Conservation (phyloP, 768 basidiomycete genomes). For the Naganishia kalamii region DNA sequence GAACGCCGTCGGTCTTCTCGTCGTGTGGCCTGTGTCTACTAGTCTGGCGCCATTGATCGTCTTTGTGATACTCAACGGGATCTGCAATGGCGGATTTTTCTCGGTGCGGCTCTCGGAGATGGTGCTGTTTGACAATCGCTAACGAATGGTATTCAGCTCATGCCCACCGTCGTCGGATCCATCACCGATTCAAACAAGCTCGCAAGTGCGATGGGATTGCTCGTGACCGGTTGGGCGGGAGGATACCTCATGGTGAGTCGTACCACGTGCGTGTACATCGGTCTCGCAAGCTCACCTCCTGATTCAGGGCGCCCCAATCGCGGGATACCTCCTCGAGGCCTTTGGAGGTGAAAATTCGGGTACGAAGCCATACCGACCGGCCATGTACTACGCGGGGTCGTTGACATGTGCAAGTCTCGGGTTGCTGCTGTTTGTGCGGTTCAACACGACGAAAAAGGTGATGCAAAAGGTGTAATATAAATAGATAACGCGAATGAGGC, state of each 20-base stretch:
- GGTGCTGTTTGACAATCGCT: not conserved
- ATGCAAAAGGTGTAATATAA: constrained; percentile 9
- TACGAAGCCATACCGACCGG: constrained; percentile 29
- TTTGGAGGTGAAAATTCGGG: constrained; percentile 31
- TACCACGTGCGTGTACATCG: not conserved
- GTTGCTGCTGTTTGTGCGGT: constrained; percentile 9
- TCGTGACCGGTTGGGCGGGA: constrained; percentile 21
- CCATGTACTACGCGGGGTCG: constrained; percentile 34
- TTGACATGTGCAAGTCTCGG: constrained; percentile 24
- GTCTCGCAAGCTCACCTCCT: not conserved
- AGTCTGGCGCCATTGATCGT: constrained; percentile 30
- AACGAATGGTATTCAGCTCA: constrained; percentile 22
- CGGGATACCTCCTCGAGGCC: constrained; percentile 35
- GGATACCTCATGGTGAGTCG: constrained; percentile 12
- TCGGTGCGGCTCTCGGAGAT: not conserved
- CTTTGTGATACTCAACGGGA: constrained; percentile 30
- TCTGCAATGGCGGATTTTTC: constrained; percentile 22
- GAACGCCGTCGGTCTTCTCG: constrained; percentile 47
- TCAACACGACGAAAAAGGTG: not conserved
- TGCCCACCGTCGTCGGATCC: constrained; percentile 30
- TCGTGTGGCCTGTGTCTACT: constrained; percentile 46
- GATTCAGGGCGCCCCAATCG: constrained; percentile 31
- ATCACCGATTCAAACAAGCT: constrained; percentile 23
- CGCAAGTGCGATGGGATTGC: constrained; percentile 27
- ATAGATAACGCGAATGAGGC: no score